Evolutionary conservation across 176 grass and related monocot species (phyloP).

Genomic region (barley (Hordeum vulgare)): MorexV3_pseudomolecules_assembly NC_058524.1:277579376-277579875

Average conservation of each 20-base stretch:
- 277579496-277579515: neutral
- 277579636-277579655: too few species aligned
- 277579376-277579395: constrained; percentile 96
- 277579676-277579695: too few species aligned
- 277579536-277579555: neutral
- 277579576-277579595: neutral
- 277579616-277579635: neutral
- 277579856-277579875: too few species aligned
- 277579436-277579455: neutral
- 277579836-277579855: too few species aligned
- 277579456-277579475: neutral
- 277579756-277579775: too few species aligned
- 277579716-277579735: too few species aligned
- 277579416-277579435: neutral
- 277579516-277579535: neutral
- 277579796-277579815: too few species aligned
- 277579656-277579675: too few species aligned
- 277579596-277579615: neutral
- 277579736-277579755: too few species aligned
- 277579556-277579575: neutral
- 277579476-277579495: neutral
- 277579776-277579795: too few species aligned
- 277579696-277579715: too few species aligned
- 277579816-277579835: too few species aligned
- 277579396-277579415: neutral